Conservation (phyloP, 2,329 filamentous ascomycete genomes). For the Aspergillus jensenii region DNA sequence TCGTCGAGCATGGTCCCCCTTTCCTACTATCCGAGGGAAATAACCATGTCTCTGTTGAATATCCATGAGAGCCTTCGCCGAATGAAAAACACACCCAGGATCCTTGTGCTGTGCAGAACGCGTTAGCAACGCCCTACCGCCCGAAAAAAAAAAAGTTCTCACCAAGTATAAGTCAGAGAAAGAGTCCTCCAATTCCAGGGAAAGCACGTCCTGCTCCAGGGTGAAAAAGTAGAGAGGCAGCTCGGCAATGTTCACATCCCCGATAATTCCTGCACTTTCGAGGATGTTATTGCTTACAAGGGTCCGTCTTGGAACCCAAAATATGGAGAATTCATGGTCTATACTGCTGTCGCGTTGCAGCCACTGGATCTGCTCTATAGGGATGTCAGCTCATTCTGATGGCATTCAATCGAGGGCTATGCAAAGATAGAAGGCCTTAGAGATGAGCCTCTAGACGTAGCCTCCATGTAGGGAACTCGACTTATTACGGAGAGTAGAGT, state of each 20-base stretch:
- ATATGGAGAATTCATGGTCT: conserved; percentile 94
- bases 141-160: conserved; percentile 22
- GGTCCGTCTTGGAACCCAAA: conserved; percentile 92
- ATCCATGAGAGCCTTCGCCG: conserved; percentile 90
- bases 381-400: conserved; percentile 61
- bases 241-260: conserved; percentile 86
- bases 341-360: conserved; percentile 83
- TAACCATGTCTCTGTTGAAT: conserved; percentile 89
- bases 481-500: conserved; percentile 55
- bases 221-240: conserved; percentile 88
- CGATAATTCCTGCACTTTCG: conserved; percentile 88
- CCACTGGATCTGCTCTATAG: conserved; percentile 81
- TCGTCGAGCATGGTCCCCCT: conserved; percentile 89
- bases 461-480: conserved; percentile 54
- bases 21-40: conserved; percentile 91
- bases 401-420: conserved; percentile 44
- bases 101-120: conserved; percentile 66
- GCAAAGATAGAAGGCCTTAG: conserved; percentile 43
- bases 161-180: conserved; percentile 84
- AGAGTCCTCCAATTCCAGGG: conserved; percentile 82
- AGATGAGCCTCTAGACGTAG: conserved; percentile 35
- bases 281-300: conserved; percentile 87
- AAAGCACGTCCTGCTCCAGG: conserved; percentile 85
- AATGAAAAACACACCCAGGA: conserved; percentile 82
- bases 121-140: background rate